These are phyloP conservation scores for Tolypocladium paradoxum DNA, from an alignment of 2,329 filamentous ascomycete species.

Conservation along the genomic window DNA sequence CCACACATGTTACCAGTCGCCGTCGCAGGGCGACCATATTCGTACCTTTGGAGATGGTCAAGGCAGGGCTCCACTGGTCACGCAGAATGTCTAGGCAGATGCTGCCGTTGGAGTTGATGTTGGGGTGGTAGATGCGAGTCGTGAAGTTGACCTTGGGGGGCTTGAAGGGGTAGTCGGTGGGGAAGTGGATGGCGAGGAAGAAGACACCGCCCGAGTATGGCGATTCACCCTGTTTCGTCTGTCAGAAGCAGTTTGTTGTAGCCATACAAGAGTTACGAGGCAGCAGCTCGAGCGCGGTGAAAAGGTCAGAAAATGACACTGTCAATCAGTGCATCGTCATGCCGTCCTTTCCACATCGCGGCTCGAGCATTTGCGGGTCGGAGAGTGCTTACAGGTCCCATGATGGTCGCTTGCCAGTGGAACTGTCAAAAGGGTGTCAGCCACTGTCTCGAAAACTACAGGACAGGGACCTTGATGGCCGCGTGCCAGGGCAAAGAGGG, in stretches of 20 bases:
- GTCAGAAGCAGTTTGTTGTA: slow-evolving; percentile 15
- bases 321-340: not conserved
- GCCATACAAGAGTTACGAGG: not conserved
- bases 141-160: slow-evolving; percentile 99
- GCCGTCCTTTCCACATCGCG: not conserved
- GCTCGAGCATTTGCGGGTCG: slow-evolving; percentile 1
- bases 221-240: slow-evolving; percentile 64
- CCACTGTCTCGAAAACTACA: not conserved
- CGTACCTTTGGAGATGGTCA: slow-evolving; percentile 96
- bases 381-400: slow-evolving; percentile 75
- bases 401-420: slow-evolving; percentile 99
- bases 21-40: not conserved
- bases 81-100: slow-evolving; percentile 97
- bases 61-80: slow-evolving; percentile 97
- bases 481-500: not conserved
- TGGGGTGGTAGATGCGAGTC: slow-evolving; percentile 98
- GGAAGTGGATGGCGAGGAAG: slow-evolving; percentile 98
- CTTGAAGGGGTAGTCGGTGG: slow-evolving; percentile 99
- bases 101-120: slow-evolving; percentile 99
- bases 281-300: not conserved
- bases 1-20: not conserved
- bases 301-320: not conserved
- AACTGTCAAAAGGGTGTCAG: slow-evolving; percentile 50
- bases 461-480: not conserved
- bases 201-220: slow-evolving; percentile 98